Evolutionary conservation across 192 early-diverging fungal species (phyloP).

Genomic region (Cetraspora pellucida): DNA sequence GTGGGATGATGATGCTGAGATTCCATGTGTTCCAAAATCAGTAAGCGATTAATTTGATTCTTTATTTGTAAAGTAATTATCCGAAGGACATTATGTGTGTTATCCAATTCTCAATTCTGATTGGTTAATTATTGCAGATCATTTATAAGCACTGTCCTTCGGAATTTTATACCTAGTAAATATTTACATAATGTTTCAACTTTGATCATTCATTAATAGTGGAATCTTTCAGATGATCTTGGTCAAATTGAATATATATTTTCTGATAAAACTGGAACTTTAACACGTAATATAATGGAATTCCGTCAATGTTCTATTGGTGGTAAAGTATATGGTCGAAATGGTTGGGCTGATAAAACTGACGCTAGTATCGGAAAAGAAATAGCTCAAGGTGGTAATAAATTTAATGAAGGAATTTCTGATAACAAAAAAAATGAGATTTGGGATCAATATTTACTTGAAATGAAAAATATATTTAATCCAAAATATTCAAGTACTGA

Average conservation of each 20-base stretch:
- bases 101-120: too few species aligned
- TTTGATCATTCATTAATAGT: conserved; percentile 53
- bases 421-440: conserved; percentile 46
- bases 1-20: conserved; percentile 68
- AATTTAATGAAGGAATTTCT: conserved; percentile 32
- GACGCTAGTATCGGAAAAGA: conserved; percentile 63
- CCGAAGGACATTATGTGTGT: too few species aligned
- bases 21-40: conserved; percentile 66
- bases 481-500: conserved; percentile 67
- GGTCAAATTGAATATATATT: conserved; percentile 97
- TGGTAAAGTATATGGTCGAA: conserved; percentile 84
- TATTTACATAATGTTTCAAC: conserved; percentile 14
- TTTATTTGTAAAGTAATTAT: too few species aligned
- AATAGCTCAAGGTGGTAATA: conserved; percentile 53
- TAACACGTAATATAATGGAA: conserved; percentile 96
- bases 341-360: conserved; percentile 67
- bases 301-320: conserved; percentile 92
- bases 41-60: conserved; percentile 38
- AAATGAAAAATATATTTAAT: conserved; percentile 67
- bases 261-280: conserved; percentile 94
- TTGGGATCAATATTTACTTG: conserved; percentile 55
- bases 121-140: too few species aligned
- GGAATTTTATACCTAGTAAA: background rate
- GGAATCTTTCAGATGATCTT: conserved; percentile 96
- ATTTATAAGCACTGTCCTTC: background rate